A percentile compares a stretch with the other conserved stretches of the same genome.
Conservation (phyloP, 139 green algal genomes). For the Tetratostichococcus sp. region DNA sequence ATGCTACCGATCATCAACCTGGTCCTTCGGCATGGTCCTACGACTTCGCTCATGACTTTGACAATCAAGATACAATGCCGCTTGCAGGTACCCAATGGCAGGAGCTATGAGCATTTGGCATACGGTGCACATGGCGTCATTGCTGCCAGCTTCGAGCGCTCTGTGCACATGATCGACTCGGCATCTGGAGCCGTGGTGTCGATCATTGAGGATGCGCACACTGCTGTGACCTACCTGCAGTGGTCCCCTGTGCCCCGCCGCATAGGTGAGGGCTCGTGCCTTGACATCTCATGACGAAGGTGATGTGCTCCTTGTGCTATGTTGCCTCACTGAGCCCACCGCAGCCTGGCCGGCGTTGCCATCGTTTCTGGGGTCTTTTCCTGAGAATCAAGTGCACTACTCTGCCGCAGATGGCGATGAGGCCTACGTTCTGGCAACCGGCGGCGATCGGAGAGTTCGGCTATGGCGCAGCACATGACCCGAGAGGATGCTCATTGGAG, state of each 20-base stretch:
- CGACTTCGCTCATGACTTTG: neutral
- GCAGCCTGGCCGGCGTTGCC: too few species aligned
- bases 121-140: slow-evolving; percentile 18
- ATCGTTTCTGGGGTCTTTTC: too few species aligned
- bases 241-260: slow-evolving; percentile 11
- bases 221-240: slow-evolving; percentile 24
- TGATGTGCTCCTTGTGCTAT: too few species aligned
- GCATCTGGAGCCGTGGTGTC: slow-evolving; percentile 18
- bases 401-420: neutral
- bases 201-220: slow-evolving; percentile 27
- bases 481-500: too few species aligned
- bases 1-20: too few species aligned
- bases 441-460: neutral
- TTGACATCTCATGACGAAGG: too few species aligned
- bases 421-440: neutral
- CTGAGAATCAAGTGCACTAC: too few species aligned
- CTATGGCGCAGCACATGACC: neutral
- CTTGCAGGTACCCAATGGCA: slow-evolving; percentile 16
- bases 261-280: neutral
- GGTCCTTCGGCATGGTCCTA: neutral
- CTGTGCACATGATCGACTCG: slow-evolving; percentile 29
- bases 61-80: neutral
- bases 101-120: slow-evolving; percentile 22
- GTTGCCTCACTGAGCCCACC: too few species aligned
- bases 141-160: slow-evolving; percentile 17